Conservation (phyloP, 176 grass and related monocot genomes). For the Poa pratensis region DNA sequence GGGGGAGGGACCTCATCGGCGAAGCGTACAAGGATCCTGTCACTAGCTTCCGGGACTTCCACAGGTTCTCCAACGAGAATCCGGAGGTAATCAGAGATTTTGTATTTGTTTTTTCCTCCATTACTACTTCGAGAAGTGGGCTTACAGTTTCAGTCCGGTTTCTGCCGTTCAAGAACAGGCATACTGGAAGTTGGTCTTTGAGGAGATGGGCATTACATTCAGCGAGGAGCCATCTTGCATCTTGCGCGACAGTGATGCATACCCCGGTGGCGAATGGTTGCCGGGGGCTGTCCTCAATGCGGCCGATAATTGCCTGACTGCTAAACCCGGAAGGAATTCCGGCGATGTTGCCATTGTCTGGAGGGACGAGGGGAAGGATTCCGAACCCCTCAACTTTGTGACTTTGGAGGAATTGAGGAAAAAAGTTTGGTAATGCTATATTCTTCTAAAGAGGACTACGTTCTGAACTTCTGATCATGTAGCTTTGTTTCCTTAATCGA, state of each 20-base stretch:
- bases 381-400: slow-evolving; percentile 62
- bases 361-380: slow-evolving; percentile 85
- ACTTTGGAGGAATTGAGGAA: slow-evolving; percentile 75
- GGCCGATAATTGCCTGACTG: slow-evolving; percentile 65
- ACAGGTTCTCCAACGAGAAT: slow-evolving; percentile 73
- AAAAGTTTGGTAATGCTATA: slow-evolving; percentile 73
- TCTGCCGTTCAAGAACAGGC: slow-evolving; percentile 42
- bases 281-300: slow-evolving; percentile 71
- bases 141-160: not conserved
- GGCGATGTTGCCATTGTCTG: slow-evolving; percentile 63
- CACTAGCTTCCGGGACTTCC: slow-evolving; percentile 69
- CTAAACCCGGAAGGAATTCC: slow-evolving; percentile 60
- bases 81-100: slow-evolving; percentile 62
- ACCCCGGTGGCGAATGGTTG: slow-evolving; percentile 82
- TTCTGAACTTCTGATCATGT: not conserved
- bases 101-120: not conserved
- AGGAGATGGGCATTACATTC: slow-evolving; percentile 84
- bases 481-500: not conserved
- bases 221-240: slow-evolving; percentile 67
- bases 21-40: slow-evolving; percentile 71
- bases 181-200: slow-evolving; percentile 88
- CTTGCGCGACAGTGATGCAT: slow-evolving; percentile 51
- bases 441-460: not conserved
- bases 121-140: not conserved
- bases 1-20: slow-evolving; percentile 69